Conservation (phyloP, 164 flowering plant genomes). For the Annona cherimola region DNA sequence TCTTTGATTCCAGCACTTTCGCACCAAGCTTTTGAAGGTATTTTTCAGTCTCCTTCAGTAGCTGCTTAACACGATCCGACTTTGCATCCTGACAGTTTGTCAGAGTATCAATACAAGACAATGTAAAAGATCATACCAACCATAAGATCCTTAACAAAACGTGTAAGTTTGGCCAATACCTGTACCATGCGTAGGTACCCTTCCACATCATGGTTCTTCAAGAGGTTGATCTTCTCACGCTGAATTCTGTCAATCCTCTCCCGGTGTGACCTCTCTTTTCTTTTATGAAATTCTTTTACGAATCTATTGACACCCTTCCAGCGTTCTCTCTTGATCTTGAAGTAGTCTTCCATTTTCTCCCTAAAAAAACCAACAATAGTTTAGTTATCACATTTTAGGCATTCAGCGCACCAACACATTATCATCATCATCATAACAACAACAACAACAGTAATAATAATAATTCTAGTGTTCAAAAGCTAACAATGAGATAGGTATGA, state of each 20-base stretch:
- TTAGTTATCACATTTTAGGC: too few relatives aligned
- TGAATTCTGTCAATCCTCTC: constrained; percentile 98
- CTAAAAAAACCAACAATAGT: constrained; percentile 26
- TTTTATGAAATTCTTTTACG: constrained; percentile 93
- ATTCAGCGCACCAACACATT: too few relatives aligned
- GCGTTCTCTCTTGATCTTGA: constrained; percentile 85
- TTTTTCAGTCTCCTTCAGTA: constrained; percentile 95
- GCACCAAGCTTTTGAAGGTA: constrained; percentile 96
- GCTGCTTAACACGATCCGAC: constrained; percentile 93
- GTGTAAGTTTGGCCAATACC: constrained; percentile 33
- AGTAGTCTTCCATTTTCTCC: constrained; percentile 85
- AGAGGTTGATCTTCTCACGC: constrained; percentile 92
- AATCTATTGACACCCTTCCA: constrained; percentile 85
- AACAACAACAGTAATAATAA: too few relatives aligned
- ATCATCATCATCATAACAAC: too few relatives aligned
- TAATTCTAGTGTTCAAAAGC: too few relatives aligned
- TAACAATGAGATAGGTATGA: too few relatives aligned
- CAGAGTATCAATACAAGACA: background rate
- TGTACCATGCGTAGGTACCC: constrained; percentile 99
- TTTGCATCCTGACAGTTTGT: constrained; percentile 72
- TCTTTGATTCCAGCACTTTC: constrained; percentile 79
- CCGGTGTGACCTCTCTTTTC: constrained; percentile 86
- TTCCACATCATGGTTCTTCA: constrained; percentile 98
- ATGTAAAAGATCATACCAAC: background rate
- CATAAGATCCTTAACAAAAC: background rate